Evolutionary conservation across 306 rosid genomes (phyloP).

Genomic region (Betula pendula): DNA sequence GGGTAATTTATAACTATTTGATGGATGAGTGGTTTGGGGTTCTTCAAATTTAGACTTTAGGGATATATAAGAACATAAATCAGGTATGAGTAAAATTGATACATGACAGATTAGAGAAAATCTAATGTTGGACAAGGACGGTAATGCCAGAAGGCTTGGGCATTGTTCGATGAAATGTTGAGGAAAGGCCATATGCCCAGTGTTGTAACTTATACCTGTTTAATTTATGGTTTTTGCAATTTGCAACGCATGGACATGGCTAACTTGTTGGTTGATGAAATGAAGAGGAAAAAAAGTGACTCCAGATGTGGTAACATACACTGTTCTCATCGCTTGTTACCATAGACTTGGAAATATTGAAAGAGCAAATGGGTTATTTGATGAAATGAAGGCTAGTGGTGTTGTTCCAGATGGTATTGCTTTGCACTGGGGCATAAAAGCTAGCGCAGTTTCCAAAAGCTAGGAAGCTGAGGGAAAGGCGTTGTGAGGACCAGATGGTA

Average conservation of each 20-base stretch:
- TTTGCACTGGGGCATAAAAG: slow-evolving; percentile 24
- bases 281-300: slow-evolving; percentile 39
- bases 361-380: slow-evolving; percentile 35
- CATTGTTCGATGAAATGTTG: slow-evolving; percentile 48
- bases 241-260: slow-evolving; percentile 49
- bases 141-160: slow-evolving; percentile 47
- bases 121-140: too few species aligned
- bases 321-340: slow-evolving; percentile 46
- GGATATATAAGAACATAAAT: too few species aligned
- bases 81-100: too few species aligned
- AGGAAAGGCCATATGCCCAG: slow-evolving; percentile 43
- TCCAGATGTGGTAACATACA: slow-evolving; percentile 58
- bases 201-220: slow-evolving; percentile 56
- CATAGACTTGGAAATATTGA: slow-evolving; percentile 32
- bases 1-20: too few species aligned
- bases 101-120: too few species aligned
- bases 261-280: slow-evolving; percentile 40
- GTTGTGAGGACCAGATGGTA: slow-evolving; percentile 37
- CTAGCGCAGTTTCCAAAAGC: slow-evolving; percentile 19
- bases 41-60: too few species aligned
- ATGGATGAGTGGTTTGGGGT: too few species aligned
- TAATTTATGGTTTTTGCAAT: slow-evolving; percentile 59
- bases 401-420: slow-evolving; percentile 47
- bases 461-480: slow-evolving; percentile 30
- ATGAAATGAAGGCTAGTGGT: slow-evolving; percentile 43